A percentile compares a stretch with the other conserved stretches of the same genome.
Conservation (phyloP, 176 grass and related monocot genomes). For the Oryza australiensis region DNA sequence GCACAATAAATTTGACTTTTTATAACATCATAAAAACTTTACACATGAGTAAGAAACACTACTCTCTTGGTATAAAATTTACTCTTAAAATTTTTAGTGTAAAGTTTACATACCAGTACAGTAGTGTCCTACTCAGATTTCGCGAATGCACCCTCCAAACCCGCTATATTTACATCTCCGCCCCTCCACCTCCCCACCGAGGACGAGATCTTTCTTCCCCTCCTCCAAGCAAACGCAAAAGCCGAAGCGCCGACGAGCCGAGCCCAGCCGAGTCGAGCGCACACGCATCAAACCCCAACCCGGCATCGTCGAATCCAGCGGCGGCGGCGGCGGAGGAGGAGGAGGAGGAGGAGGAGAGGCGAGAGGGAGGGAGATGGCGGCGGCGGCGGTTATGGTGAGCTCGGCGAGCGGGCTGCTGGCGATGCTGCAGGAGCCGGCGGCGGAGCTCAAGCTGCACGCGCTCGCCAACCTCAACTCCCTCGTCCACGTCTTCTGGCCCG, state of each 20-base stretch:
- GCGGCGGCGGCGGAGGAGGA: not conserved
- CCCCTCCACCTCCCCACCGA: too few species aligned
- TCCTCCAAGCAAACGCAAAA: constrained; percentile 18
- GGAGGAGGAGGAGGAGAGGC: not conserved
- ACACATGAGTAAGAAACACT: too few species aligned
- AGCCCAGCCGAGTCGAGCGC: not conserved
- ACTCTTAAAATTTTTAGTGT: too few species aligned
- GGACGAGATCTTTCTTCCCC: constrained; percentile 14
- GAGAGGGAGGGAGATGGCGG: not conserved
- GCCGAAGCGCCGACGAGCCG: not conserved
- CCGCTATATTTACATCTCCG: not conserved
- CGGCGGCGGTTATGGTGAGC: constrained; percentile 58
- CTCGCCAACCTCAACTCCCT: constrained; percentile 72
- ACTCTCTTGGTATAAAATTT: too few species aligned
- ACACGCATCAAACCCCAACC: not conserved
- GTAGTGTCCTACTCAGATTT: not conserved
- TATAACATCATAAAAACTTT: too few species aligned
- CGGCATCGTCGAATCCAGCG: too few species aligned
- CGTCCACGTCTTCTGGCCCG: constrained; percentile 81
- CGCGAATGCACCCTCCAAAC: not conserved
- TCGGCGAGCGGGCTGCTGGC: constrained; percentile 78
- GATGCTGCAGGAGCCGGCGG: constrained; percentile 71
- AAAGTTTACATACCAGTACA: too few species aligned
- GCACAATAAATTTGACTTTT: too few species aligned
- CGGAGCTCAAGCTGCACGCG: constrained; percentile 77